Conservation (phyloP, 371 early-diverging fungal genomes). For the Capillidium heterosporum region DNA sequence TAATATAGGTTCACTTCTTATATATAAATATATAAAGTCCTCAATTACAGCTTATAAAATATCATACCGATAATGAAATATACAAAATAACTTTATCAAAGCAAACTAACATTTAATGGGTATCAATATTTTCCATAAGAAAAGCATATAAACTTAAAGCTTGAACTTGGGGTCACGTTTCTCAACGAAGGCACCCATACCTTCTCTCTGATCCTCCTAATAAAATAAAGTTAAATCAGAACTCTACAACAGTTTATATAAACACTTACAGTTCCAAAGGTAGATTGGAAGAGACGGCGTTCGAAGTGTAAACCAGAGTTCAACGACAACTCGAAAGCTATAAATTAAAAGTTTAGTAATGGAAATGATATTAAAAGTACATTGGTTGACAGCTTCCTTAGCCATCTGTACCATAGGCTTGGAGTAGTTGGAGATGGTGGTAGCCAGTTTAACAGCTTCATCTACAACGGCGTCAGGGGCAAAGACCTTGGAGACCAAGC, state of each 20-base stretch:
- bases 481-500: conserved; percentile 78
- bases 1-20: no score
- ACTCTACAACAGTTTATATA: neutral
- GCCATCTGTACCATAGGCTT: conserved; percentile 82
- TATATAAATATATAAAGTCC: no score
- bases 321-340: conserved; percentile 77
- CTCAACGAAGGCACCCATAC: conserved; percentile 91
- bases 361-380: conserved; percentile 14
- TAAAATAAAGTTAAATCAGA: neutral
- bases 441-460: conserved; percentile 78
- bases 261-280: conserved; percentile 67
- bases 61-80: no score
- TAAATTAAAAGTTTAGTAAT: neutral
- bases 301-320: conserved; percentile 79
- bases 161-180: conserved; percentile 83
- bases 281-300: conserved; percentile 83
- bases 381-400: conserved; percentile 90
- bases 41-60: no score
- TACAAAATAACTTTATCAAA: no score
- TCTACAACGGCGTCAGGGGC: conserved; percentile 76
- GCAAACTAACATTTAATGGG: no score
- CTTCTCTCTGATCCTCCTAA: conserved; percentile 89
- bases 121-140: no score
- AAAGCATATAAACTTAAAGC: conserved; percentile 6
- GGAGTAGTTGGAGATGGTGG: conserved; percentile 67